phyloP scores from a whole-genome alignment of 2,329 filamentous ascomycete genomes.

The Trichoderma polysporum region DNA sequence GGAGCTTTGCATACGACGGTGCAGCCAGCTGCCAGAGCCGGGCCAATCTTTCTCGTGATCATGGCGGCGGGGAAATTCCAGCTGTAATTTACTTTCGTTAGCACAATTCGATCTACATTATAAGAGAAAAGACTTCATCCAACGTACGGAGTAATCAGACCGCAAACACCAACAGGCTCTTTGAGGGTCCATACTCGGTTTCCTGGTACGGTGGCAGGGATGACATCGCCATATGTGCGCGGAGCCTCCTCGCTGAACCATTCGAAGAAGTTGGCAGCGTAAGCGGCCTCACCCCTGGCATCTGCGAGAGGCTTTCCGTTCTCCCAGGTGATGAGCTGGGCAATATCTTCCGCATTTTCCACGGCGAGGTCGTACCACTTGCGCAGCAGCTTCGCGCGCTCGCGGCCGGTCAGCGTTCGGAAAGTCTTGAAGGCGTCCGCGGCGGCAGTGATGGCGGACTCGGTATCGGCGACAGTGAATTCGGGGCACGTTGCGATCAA shows the following conservation, averaged over 20 bases:
- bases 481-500: conserved; percentile 83
- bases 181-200: conserved; percentile 22
- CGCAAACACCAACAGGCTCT: conserved; percentile 40
- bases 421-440: conserved; percentile 71
- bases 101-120: neutral
- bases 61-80: conserved; percentile 87
- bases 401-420: conserved; percentile 68
- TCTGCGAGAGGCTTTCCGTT: conserved; percentile 83
- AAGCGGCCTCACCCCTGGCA: conserved; percentile 68
- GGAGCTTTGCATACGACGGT: conserved; percentile 91
- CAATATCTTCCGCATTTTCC: conserved; percentile 76
- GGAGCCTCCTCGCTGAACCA: conserved; percentile 83
- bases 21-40: conserved; percentile 88
- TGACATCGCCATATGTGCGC: conserved; percentile 70
- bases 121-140: conserved; percentile 42
- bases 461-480: conserved; percentile 74
- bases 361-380: conserved; percentile 81
- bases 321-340: conserved; percentile 82
- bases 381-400: conserved; percentile 71
- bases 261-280: conserved; percentile 74
- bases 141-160: conserved; percentile 63
- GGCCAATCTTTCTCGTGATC: conserved; percentile 69
- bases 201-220: conserved; percentile 65
- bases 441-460: conserved; percentile 81
- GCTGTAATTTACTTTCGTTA: conserved; percentile 56